phyloP scores from a whole-genome alignment of 495 filamentous ascomycete genomes.

The Tuber brumale region DNA sequence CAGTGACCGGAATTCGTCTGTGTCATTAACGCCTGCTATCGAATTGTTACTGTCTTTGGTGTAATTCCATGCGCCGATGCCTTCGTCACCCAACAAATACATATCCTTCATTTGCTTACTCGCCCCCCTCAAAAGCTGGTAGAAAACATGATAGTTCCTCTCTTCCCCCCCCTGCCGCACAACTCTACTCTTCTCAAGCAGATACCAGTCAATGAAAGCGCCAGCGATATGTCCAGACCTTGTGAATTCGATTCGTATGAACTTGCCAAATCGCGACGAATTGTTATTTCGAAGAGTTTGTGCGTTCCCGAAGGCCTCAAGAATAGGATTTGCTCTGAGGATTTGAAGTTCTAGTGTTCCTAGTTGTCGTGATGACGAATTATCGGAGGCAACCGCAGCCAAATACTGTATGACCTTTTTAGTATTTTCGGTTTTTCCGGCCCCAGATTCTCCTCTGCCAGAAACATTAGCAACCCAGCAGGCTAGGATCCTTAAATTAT shows the following conservation, averaged over 20 bases:
- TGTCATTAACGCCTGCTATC: constrained; percentile 85
- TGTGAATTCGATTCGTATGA: constrained; percentile 95
- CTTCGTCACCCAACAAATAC: constrained; percentile 63
- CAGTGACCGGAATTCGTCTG: constrained; percentile 79
- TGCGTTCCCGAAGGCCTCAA: constrained; percentile 97
- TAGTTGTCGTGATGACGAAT: constrained; percentile 43
- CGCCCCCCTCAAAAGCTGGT: constrained; percentile 85
- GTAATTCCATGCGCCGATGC: constrained; percentile 83
- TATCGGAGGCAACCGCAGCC: constrained; percentile 84
- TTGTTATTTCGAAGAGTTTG: constrained; percentile 98
- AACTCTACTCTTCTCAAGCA: constrained; percentile 93
- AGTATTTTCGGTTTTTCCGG: constrained; percentile 98
- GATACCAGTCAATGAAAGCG: constrained; percentile 97
- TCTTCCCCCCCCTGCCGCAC: constrained; percentile 79
- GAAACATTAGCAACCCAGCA: constrained; percentile 85
- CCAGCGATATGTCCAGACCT: constrained; percentile 86
- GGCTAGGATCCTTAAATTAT: constrained; percentile 85
- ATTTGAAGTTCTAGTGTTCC: constrained; percentile 87
- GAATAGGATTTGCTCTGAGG: constrained; percentile 89
- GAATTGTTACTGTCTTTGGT: constrained; percentile 82
- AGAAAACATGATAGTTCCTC: constrained; percentile 96
- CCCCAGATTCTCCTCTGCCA: constrained; percentile 94
- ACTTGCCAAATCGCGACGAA: constrained; percentile 97
- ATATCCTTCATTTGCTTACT: constrained; percentile 63
- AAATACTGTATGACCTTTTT: constrained; percentile 99